Base-by-base conservation (phyloP, 2,329 filamentous ascomycete species). In the Aspergillus sp. region DNA sequence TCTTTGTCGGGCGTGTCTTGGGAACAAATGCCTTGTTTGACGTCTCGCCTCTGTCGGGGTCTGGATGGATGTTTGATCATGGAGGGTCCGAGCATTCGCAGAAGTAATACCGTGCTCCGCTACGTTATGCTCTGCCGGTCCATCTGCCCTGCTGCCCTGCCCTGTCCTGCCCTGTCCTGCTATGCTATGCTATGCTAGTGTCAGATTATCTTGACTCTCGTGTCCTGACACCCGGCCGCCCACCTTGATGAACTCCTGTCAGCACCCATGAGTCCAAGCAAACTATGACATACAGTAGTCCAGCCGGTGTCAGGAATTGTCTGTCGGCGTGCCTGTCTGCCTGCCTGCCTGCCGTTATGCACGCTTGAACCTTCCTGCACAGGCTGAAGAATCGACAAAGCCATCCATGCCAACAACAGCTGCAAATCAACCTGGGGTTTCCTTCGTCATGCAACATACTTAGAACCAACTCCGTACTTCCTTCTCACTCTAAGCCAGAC, bases 351-450 rank as follows among this genome's bases (percentile, higher is more conserved):
- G 39, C 27, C 19, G 43, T 21, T 24, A 17, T 54, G 51, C 51
- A 54, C 11, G n/a, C 44, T 8, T 14, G 40, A 17, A 11, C n/a
- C 17, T 27, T 49, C 46, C 51, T 19, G 43, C 44, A 43, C 37
- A 40, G 35, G 33, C 44, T 55, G 52, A 55, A 55, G 44, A 55
- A 55, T 41, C 35, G 35, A n/a, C 44, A 48, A 44, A 43, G n/a
- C 39, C 49, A 43, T 37, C 35, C 35, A 37, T 15, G 14, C 35
- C 19, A 24, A 35, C 27, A n/a, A 21, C n/a, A 2, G 49, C 49
- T 52, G 37, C 37, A 43, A 43, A 27, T 31, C 49, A 52, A 21
- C 23, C 15, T 21, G 9, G 27, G 27, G 27, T 31, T 31, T 31
- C 27, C 27, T 31, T 31, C 27, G 27, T 31, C 27, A 31, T 31